phyloP scores from a whole-genome alignment of 2,329 filamentous ascomycete species.

The Magnaporthiopsis poae region DNA sequence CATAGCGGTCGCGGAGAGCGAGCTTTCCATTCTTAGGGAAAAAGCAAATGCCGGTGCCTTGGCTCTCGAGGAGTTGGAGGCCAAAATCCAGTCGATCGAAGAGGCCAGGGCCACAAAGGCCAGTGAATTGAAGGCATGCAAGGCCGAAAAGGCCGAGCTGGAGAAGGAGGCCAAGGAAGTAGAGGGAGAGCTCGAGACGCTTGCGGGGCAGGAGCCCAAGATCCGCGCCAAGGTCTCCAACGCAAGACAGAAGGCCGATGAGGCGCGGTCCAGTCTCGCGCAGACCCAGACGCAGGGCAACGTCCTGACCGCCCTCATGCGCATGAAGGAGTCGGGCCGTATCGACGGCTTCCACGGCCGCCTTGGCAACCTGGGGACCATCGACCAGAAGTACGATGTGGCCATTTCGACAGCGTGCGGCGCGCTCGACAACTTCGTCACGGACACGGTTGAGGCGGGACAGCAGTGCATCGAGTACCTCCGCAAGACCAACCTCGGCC shows the following conservation, averaged over 20 bases:
- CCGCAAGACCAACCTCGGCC: conserved; percentile 90
- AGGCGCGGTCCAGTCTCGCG: conserved; percentile 80
- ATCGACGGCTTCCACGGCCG: conserved; percentile 96
- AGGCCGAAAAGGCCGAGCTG: conserved; percentile 59
- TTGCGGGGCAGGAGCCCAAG: conserved; percentile 69
- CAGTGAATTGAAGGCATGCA: conserved; percentile 65
- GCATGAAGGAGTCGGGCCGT: conserved; percentile 87
- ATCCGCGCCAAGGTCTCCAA: conserved; percentile 77
- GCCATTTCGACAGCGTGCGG: conserved; percentile 97
- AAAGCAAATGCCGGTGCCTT: conserved; percentile 79
- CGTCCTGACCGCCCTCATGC: conserved; percentile 82
- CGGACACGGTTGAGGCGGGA: conserved; percentile 87
- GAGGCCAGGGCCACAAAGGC: conserved; percentile 61
- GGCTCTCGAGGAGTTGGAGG: conserved; percentile 71
- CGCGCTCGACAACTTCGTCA: conserved; percentile 88
- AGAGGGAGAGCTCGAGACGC: conserved; percentile 60
- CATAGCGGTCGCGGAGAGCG: conserved; percentile 88
- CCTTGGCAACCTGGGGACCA: conserved; percentile 84
- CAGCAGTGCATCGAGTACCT: conserved; percentile 98
- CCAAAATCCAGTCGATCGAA: conserved; percentile 66
- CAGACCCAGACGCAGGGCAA: conserved; percentile 88
- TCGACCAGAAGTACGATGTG: conserved; percentile 88
- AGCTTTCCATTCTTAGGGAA: conserved; percentile 82
- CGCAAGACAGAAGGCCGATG: conserved; percentile 87
- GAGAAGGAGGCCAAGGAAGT: conserved; percentile 66